Evolutionary conservation across 306 rosid genomes (phyloP).

Genomic region (Cucumis hystrix): DNA sequence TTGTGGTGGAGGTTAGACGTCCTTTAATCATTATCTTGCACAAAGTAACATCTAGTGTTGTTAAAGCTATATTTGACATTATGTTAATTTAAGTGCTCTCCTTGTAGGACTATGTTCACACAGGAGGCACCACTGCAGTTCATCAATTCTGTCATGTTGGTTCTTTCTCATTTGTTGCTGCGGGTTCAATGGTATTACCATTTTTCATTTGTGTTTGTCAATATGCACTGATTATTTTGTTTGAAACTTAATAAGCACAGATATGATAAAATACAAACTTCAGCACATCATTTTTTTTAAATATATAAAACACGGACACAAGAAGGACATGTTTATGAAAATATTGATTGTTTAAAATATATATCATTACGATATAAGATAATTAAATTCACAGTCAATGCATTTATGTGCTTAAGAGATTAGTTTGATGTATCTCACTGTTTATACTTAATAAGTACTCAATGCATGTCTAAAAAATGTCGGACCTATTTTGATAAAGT

Average conservation of each 20-base stretch:
- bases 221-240: background rate
- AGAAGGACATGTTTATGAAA: no score
- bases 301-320: no score
- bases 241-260: background rate
- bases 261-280: no score
- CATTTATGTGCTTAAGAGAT: no score
- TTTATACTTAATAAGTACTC: no score
- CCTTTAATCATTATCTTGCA: background rate
- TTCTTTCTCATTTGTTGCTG: slow-evolving; percentile 75
- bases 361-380: no score
- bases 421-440: no score
- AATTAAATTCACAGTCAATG: no score
- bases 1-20: slow-evolving; percentile 67
- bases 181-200: slow-evolving; percentile 82
- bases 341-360: no score
- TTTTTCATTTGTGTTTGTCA: background rate
- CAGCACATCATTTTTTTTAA: no score
- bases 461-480: no score
- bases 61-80: background rate
- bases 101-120: slow-evolving; percentile 73
- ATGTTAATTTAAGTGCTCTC: slow-evolving; percentile 13
- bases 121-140: slow-evolving; percentile 71
- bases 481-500: no score
- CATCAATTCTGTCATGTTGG: slow-evolving; percentile 92
- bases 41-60: background rate